These are phyloP conservation scores for Madurella mycetomatis DNA, from an alignment of 2,329 filamentous ascomycete genomes.

Conservation along the genomic window DNA sequence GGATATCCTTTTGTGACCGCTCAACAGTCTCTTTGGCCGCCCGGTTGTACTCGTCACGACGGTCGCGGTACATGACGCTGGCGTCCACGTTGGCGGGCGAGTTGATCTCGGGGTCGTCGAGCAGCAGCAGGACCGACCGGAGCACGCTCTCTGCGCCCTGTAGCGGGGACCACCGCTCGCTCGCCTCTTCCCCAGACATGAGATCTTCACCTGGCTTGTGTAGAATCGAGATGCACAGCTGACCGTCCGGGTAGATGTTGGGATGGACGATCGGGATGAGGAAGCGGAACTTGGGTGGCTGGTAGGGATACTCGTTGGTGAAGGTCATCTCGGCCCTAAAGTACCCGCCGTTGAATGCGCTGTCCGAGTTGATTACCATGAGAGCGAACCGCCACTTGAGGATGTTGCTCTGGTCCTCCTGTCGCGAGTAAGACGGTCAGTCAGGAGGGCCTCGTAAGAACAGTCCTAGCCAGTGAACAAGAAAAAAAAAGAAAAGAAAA, in stretches of 20 bases:
- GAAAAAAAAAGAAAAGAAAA: no score
- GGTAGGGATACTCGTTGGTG: slow-evolving; percentile 81
- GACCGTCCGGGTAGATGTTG: slow-evolving; percentile 88
- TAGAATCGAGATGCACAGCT: slow-evolving; percentile 93
- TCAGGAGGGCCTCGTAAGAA: no score
- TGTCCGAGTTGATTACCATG: slow-evolving; percentile 89
- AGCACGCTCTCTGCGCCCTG: slow-evolving; percentile 94
- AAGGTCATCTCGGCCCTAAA: slow-evolving; percentile 88
- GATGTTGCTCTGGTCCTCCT: slow-evolving; percentile 66
- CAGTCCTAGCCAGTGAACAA: no score
- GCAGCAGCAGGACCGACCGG: slow-evolving; percentile 82
- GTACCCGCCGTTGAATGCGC: slow-evolving; percentile 87
- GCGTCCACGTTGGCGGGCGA: slow-evolving; percentile 95
- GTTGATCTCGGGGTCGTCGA: slow-evolving; percentile 90
- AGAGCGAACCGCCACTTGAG: slow-evolving; percentile 84
- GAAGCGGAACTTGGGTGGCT: slow-evolving; percentile 86
- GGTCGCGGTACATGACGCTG: slow-evolving; percentile 75
- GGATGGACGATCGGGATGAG: slow-evolving; percentile 76
- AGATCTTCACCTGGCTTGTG: slow-evolving; percentile 88
- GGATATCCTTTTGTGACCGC: slow-evolving; percentile 73
- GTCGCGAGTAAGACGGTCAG: slow-evolving; percentile 13
- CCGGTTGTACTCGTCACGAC: slow-evolving; percentile 63
- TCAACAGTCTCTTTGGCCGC: slow-evolving; percentile 67
- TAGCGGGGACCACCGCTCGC: slow-evolving; percentile 89
- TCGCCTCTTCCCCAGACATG: slow-evolving; percentile 84